These are phyloP conservation scores for Xylaria sp. DNA, from an alignment of 2,329 filamentous ascomycete species.

Conservation along the genomic window DNA sequence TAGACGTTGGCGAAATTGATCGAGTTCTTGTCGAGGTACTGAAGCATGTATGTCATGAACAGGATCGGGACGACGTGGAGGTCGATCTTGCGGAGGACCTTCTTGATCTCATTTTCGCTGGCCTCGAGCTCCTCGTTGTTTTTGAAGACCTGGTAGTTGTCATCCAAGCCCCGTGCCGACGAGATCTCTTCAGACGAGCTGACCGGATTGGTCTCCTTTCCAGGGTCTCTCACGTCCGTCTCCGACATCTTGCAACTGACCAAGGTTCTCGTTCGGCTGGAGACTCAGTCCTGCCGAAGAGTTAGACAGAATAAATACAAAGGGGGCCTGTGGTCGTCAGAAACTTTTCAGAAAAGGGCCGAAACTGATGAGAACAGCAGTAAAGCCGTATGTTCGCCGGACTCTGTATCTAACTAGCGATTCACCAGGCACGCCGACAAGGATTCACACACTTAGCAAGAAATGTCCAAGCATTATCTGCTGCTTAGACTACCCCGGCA, in stretches of 20 bases:
- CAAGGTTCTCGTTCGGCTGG: background rate
- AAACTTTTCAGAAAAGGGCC: background rate
- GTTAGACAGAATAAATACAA: background rate
- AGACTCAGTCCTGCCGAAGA: background rate
- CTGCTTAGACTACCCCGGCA: background rate
- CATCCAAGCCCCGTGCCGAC: constrained; percentile 36
- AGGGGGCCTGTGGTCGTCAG: background rate
- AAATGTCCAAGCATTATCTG: background rate
- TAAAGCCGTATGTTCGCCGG: background rate
- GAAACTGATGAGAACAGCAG: background rate
- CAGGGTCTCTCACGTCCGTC: background rate
- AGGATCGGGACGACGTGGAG: constrained; percentile 36
- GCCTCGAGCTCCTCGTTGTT: constrained; percentile 30
- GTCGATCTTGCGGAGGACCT: constrained; percentile 38
- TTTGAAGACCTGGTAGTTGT: constrained; percentile 40
- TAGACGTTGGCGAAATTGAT: constrained; percentile 56
- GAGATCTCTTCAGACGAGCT: background rate
- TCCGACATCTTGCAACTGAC: background rate
- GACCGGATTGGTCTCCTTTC: background rate
- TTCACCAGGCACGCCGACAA: background rate
- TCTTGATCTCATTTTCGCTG: constrained; percentile 28
- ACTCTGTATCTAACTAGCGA: background rate
- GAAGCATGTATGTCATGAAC: constrained; percentile 39
- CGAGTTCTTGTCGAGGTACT: constrained; percentile 44
- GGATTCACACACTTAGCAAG: background rate